Conservation (phyloP, 352 stramenopile genomes). For the Phytophthora ohioensis region DNA sequence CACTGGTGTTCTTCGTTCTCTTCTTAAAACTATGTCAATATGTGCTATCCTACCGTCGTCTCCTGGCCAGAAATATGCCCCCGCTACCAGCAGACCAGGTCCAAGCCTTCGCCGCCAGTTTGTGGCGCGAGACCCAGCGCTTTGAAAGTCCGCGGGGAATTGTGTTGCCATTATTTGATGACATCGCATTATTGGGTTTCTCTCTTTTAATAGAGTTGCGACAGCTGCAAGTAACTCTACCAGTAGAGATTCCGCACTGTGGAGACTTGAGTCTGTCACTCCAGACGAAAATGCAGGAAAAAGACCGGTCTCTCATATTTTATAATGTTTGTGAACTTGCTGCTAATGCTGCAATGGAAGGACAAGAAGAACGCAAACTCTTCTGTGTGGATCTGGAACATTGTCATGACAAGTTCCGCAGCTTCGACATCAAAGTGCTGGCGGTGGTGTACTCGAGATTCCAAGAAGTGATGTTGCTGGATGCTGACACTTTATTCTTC, state of each 20-base stretch:
- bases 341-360: constrained; percentile 10
- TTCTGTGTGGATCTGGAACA: constrained; percentile 54
- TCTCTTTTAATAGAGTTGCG: constrained; percentile 70
- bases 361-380: constrained; percentile 24
- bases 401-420: constrained; percentile 56
- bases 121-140: constrained; percentile 39
- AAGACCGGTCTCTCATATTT: constrained; percentile 41
- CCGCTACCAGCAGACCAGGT: constrained; percentile 5
- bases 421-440: constrained; percentile 66
- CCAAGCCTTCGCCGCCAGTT: constrained; percentile 33
- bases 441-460: constrained; percentile 55
- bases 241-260: constrained; percentile 71
- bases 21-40: constrained; percentile 10
- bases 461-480: constrained; percentile 58
- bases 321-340: constrained; percentile 64
- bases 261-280: constrained; percentile 52
- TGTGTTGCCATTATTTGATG: constrained; percentile 65
- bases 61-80: constrained; percentile 8
- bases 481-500: constrained; percentile 65
- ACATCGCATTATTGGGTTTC: constrained; percentile 56
- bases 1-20: constrained; percentile 1
- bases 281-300: constrained; percentile 34
- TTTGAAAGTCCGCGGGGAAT: constrained; percentile 41
- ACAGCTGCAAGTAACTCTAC: constrained; percentile 47
- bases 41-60: constrained; percentile 5